Conservation (phyloP, 352 stramenopile genomes). For the Saprolegnia diclina region DNA sequence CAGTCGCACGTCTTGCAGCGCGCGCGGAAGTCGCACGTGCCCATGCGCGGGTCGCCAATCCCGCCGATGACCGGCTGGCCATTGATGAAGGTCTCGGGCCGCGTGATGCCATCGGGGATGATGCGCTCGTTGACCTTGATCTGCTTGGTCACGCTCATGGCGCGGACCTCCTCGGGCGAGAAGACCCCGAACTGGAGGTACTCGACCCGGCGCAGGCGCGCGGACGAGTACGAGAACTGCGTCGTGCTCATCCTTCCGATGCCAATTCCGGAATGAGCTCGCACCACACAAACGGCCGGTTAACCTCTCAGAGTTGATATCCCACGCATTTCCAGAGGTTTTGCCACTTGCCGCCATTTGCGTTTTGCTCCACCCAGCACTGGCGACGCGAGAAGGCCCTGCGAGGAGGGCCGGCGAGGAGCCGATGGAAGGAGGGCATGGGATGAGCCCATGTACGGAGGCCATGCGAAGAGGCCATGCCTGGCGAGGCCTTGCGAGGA, state of each 20-base stretch:
- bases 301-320: background rate
- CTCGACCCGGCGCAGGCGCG: slow-evolving; percentile 92
- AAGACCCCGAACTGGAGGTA: slow-evolving; percentile 98
- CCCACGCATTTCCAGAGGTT: background rate
- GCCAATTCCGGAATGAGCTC: slow-evolving; percentile 9
- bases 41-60: slow-evolving; percentile 98
- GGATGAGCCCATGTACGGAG: too few relatives aligned
- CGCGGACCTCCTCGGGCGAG: slow-evolving; percentile 95
- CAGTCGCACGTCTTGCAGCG: slow-evolving; percentile 88
- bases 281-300: slow-evolving; percentile 8
- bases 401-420: too few relatives aligned
- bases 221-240: slow-evolving; percentile 95
- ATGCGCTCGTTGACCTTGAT: slow-evolving; percentile 96
- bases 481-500: too few relatives aligned
- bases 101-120: slow-evolving; percentile 93
- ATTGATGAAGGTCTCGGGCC: slow-evolving; percentile 83
- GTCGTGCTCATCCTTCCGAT: slow-evolving; percentile 55
- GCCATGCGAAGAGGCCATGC: too few relatives aligned
- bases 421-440: too few relatives aligned
- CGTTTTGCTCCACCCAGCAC: background rate
- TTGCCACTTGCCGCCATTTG: background rate
- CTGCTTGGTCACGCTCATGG: slow-evolving; percentile 96
- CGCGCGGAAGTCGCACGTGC: slow-evolving; percentile 86
- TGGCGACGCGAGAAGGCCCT: too few relatives aligned
- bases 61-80: slow-evolving; percentile 96